Conservation (phyloP, 2,329 filamentous ascomycete genomes). For the Diaporthe ilicicola region DNA sequence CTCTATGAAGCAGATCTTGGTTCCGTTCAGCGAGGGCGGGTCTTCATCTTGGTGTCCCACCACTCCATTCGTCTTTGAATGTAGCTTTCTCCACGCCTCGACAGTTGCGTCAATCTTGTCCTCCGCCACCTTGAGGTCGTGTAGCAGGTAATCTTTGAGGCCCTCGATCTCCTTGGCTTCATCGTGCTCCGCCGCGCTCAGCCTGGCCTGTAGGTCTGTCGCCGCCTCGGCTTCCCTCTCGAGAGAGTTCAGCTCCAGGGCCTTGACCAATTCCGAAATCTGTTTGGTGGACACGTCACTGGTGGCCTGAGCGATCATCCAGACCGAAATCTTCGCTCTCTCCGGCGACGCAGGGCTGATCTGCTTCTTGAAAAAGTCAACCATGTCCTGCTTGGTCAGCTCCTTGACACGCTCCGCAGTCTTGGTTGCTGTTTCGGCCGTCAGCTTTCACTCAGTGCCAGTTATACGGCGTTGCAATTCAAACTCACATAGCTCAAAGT, state of each 20-base stretch:
- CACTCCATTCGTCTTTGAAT: conserved; percentile 43
- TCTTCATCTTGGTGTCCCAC: conserved; percentile 44
- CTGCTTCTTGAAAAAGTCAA: conserved; percentile 79
- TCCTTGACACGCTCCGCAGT: conserved; percentile 73
- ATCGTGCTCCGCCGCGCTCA: conserved; percentile 50
- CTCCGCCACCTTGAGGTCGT: conserved; percentile 56
- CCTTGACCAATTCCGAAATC: conserved; percentile 50
- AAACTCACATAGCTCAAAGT: conserved; percentile 82
- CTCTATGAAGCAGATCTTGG: conserved; percentile 70
- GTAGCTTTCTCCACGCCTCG: conserved; percentile 47
- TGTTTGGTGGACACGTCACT: conserved; percentile 54
- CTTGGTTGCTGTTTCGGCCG: conserved; percentile 12
- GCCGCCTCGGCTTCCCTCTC: conserved; percentile 42
- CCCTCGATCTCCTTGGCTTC: conserved; percentile 58
- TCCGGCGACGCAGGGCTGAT: conserved; percentile 77
- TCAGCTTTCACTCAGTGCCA: conserved; percentile 2
- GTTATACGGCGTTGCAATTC: neutral
- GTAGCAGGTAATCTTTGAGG: conserved; percentile 59
- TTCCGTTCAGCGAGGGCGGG: conserved; percentile 54
- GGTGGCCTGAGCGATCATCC: conserved; percentile 78
- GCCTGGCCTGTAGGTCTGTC: conserved; percentile 45
- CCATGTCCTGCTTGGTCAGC: conserved; percentile 81
- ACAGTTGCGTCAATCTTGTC: conserved; percentile 56
- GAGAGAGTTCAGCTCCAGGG: conserved; percentile 45
- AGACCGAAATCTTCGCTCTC: conserved; percentile 85